Evolutionary conservation across 495 filamentous ascomycete species (phyloP).

Genomic region (Xylaria curta): DNA sequence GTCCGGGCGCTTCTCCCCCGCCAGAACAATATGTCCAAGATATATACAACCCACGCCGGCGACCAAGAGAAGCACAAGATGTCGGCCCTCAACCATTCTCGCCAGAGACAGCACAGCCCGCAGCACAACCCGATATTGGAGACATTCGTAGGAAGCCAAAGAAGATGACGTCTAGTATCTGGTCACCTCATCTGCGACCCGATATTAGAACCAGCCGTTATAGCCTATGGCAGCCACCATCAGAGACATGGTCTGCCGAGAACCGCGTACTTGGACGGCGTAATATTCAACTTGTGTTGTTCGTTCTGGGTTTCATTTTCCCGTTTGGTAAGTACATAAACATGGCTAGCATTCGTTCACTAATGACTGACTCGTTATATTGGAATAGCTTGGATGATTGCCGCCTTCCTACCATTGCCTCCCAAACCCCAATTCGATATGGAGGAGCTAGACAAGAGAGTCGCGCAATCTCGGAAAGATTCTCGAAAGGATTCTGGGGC

Average conservation of each 20-base stretch:
- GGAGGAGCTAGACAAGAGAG: constrained; percentile 44
- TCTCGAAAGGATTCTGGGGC: constrained; percentile 41
- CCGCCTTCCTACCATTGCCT: constrained; percentile 81
- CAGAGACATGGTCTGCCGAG: constrained; percentile 67
- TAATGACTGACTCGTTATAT: background rate
- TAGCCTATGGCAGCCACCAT: constrained; percentile 72
- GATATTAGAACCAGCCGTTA: constrained; percentile 64
- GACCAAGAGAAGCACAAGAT: constrained; percentile 48
- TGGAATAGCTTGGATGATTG: constrained; percentile 79
- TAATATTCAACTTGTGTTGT: constrained; percentile 85
- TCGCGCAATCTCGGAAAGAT: constrained; percentile 44
- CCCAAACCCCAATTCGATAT: constrained; percentile 53
- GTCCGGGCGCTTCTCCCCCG: constrained; percentile 49
- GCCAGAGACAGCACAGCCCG: constrained; percentile 44
- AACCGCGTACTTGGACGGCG: constrained; percentile 67
- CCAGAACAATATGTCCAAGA: constrained; percentile 54
- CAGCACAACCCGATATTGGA: constrained; percentile 35
- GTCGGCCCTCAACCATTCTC: constrained; percentile 31
- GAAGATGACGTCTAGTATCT: constrained; percentile 63
- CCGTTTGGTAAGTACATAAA: constrained; percentile 68
- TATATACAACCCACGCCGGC: constrained; percentile 60
- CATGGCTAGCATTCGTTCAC: constrained; percentile 10
- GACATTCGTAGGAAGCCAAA: constrained; percentile 37
- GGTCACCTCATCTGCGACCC: constrained; percentile 75
- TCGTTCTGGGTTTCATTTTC: constrained; percentile 85